Evolutionary conservation across 2,329 filamentous ascomycete species (phyloP), one percentile per base, ranked within the genome.

Genomic region (Chaetothyriales sp.): DNA sequence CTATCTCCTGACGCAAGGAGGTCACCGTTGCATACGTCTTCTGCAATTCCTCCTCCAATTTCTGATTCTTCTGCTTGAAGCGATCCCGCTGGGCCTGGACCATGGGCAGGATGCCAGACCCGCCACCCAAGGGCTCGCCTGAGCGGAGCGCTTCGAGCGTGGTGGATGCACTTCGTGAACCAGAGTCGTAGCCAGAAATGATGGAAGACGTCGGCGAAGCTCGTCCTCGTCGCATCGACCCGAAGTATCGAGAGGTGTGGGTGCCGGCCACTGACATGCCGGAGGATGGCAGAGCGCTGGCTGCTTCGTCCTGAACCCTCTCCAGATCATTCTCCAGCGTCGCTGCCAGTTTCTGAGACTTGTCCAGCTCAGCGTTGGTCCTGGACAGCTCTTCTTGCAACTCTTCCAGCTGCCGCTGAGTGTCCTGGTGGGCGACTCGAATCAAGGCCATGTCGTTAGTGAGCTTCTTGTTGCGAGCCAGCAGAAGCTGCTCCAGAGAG

Each of bases 31-130:
- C 78, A 67, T 97, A 88, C 33, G 80, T 79, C 59, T 94, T 89
- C 5, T 89, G 88, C 8, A 97, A 74, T 64, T 97, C 90, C 54
- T 85, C 80, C 69, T 97, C 92, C 19, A 98, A 79, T 66, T 98
- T 86, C 0, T 81, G 73, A 59, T 95, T 97, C 64, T 89, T 87
- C 73, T 94, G 88, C 75, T 95, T 97, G 78, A 97, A 98, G 49
- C 92, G 87, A 69, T 98, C 92, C 56, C 92, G 84, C 70, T 98
- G 94, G 1, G 94, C 92, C 33, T 92, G 95, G 49, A 98, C 86
- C 94, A 98, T 98, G 33, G 92, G 94, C 20, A 98, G 73, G 58
- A 98, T 95, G 10, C 89, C 88, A 0, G 86, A 86, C 1, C 87
- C 86, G 50, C 86, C 78, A 29, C 85, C 85, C 51, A 83, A 76